Percentiles rank a stretch among this genome's conserved stretches.
Conservation (phyloP, 257 asterid species). For the Rauvolfia tetraphylla region DNA sequence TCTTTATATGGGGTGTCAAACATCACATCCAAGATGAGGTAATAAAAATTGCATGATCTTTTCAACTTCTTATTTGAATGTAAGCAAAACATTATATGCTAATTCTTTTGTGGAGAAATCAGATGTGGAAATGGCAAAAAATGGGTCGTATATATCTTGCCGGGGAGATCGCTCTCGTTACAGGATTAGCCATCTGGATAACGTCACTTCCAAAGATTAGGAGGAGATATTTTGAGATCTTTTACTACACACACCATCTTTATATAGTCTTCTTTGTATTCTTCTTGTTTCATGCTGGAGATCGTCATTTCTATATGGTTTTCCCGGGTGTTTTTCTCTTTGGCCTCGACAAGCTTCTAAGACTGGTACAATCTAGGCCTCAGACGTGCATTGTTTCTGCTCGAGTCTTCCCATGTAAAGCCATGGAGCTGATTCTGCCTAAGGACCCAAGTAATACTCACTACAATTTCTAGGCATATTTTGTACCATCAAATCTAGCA, state of each 20-base stretch:
- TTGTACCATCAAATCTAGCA: background rate
- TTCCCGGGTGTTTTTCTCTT: constrained; percentile 74
- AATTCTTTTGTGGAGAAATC: constrained; percentile 14
- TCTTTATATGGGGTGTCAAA: constrained; percentile 68
- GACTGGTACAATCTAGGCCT: constrained; percentile 67
- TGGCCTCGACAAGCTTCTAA: constrained; percentile 58
- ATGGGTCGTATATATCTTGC: constrained; percentile 79
- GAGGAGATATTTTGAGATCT: constrained; percentile 58
- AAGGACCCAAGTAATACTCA: constrained; percentile 64
- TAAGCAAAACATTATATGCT: background rate
- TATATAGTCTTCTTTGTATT: constrained; percentile 54
- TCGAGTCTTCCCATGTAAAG: constrained; percentile 64
- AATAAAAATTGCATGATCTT: constrained; percentile 1
- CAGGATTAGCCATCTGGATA: constrained; percentile 56
- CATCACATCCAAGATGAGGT: constrained; percentile 70
- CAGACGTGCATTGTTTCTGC: constrained; percentile 66
- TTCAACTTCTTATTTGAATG: background rate
- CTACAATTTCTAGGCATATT: background rate
- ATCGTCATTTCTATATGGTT: constrained; percentile 77
- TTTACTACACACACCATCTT: constrained; percentile 77
- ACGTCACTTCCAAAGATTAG: constrained; percentile 76
- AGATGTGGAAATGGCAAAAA: constrained; percentile 94
- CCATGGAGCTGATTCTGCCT: constrained; percentile 64
- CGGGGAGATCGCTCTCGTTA: constrained; percentile 60
- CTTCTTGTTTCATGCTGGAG: constrained; percentile 89